phyloP scores from a whole-genome alignment of 176 grass and related monocot genomes.

The Juncus effusus region DNA sequence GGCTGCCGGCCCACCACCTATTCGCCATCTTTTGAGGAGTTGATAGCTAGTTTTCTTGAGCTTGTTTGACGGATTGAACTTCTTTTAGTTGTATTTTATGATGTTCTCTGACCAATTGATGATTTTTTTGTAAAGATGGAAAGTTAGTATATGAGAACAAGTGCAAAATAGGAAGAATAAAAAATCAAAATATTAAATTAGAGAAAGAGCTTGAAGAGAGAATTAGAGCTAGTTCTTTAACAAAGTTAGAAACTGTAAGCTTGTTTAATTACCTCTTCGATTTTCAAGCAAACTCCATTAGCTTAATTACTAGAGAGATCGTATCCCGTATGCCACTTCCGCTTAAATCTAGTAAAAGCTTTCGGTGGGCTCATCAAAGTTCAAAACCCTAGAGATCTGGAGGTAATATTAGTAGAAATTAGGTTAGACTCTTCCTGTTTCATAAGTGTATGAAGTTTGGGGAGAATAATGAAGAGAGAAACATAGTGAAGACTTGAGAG shows the following conservation, averaged over 20 bases:
- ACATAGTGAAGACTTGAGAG: conserved; percentile 4
- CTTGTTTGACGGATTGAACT: conserved; percentile 9
- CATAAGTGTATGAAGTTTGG: conserved; percentile 1
- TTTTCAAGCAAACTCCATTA: conserved; percentile 16
- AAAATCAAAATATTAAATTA: conserved; percentile 8
- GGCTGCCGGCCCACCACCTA: conserved; percentile 70
- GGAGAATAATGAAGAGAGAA: conserved; percentile 10
- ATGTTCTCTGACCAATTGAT: not conserved
- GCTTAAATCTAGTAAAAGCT: too few species aligned
- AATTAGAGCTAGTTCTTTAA: not conserved
- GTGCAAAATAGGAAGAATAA: too few species aligned
- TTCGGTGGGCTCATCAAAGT: too few species aligned
- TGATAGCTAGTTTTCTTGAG: not conserved
- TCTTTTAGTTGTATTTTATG: not conserved
- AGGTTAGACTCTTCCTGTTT: not conserved
- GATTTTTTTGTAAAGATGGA: conserved; percentile 2
- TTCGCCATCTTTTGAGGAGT: conserved; percentile 44
- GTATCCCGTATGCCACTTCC: conserved; percentile 1
- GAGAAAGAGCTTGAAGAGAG: not conserved
- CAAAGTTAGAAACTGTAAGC: not conserved
- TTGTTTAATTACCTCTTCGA: too few species aligned
- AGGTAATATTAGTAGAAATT: conserved; percentile 8
- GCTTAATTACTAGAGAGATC: not conserved
- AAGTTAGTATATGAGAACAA: not conserved
- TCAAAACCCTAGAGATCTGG: conserved; percentile 6